These are phyloP conservation scores for Xylariaceae sp. DNA, from an alignment of 2,329 filamentous ascomycete genomes.

Conservation along the genomic window DNA sequence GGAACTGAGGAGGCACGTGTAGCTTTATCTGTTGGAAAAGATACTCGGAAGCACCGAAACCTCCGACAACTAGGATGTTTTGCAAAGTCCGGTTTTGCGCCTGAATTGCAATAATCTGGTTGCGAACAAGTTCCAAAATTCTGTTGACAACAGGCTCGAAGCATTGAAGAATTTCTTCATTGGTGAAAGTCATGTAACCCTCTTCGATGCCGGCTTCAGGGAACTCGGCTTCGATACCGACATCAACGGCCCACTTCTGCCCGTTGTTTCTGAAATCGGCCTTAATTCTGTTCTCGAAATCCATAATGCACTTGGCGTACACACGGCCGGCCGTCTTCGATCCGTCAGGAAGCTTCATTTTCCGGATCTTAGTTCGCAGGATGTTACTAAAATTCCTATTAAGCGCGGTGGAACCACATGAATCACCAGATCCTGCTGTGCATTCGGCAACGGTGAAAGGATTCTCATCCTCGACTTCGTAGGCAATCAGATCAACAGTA, in stretches of 20 bases:
- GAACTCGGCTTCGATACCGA: slow-evolving; percentile 97
- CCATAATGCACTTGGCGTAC: slow-evolving; percentile 99
- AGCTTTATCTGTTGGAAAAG: slow-evolving; percentile 99
- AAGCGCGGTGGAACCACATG: slow-evolving; percentile 94
- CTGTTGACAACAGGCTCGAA: slow-evolving; percentile 98
- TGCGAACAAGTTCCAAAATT: slow-evolving; percentile 90
- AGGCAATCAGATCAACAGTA: slow-evolving; percentile 97
- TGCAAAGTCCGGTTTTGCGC: slow-evolving; percentile 91
- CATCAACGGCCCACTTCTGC: slow-evolving; percentile 98
- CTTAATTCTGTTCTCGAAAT: slow-evolving; percentile 99
- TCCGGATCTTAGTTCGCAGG: slow-evolving; percentile 91
- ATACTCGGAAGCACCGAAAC: slow-evolving; percentile 97
- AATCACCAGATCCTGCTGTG: slow-evolving; percentile 94
- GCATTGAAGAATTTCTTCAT: slow-evolving; percentile 97
- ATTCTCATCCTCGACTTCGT: slow-evolving; percentile 96
- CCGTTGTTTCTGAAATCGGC: slow-evolving; percentile 99
- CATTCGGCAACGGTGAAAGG: slow-evolving; percentile 97
- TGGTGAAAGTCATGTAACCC: slow-evolving; percentile 99
- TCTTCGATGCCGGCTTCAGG: slow-evolving; percentile 97
- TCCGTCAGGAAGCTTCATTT: slow-evolving; percentile 97
- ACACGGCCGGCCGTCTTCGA: slow-evolving; percentile 97
- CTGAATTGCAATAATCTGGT: slow-evolving; percentile 98
- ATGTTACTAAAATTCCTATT: slow-evolving; percentile 99
- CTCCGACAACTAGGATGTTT: slow-evolving; percentile 95
- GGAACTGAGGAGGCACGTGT: slow-evolving; percentile 96